Evolutionary conservation across 331 rosid species (phyloP), one percentile per base, ranked within the genome.

Genomic region (Quercus lobata): DNA sequence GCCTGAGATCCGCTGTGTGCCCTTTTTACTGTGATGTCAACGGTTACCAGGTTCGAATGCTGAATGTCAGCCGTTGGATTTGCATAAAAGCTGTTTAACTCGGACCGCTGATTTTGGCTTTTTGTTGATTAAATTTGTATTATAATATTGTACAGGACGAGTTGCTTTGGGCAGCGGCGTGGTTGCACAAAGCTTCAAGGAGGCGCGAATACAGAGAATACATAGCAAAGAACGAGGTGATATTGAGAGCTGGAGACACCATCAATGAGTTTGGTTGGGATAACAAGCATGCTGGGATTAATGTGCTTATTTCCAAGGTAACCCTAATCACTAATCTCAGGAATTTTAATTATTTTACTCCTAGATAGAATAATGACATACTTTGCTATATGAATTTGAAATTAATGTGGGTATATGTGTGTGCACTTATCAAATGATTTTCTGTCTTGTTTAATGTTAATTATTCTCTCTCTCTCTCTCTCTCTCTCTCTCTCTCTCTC

Each of bases 261-360:
- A 96, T 96, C 76, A 93, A 93, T 83, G 98, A 96, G 89, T 96
- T 96, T 72, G 98, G 99, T 86, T 96, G 99, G 98, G 99, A 96
- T 84, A 96, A 96, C 92, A 96, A 96, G 89, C 99, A 93, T 86
- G 99, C 99, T 24, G 98, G 98, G 78, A 96, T 93, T 81, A 96
- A 96, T 84, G 86, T 96, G 58, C 98, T 96, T 76, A 76, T 96
- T 83, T 93, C 98, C 69, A 96, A 96, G 98, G 99, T 95, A 62
- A 49, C n/a, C n/a, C 2, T 95, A 62, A 49, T 16, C n/a, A 1
- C 21, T 1, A 1, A 7, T 30, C 32, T 21, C 19, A 41, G 46
- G 7, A 25, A 37, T 57, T 69, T 72, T 57, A 49, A 19, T 65
- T 27, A 18, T 16, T 22, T 4, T 49, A 32, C 2, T n/a, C n/a